phyloP scores from a whole-genome alignment of 1,284 basidiomycete species.

The Rhodotorula sp. region DNA sequence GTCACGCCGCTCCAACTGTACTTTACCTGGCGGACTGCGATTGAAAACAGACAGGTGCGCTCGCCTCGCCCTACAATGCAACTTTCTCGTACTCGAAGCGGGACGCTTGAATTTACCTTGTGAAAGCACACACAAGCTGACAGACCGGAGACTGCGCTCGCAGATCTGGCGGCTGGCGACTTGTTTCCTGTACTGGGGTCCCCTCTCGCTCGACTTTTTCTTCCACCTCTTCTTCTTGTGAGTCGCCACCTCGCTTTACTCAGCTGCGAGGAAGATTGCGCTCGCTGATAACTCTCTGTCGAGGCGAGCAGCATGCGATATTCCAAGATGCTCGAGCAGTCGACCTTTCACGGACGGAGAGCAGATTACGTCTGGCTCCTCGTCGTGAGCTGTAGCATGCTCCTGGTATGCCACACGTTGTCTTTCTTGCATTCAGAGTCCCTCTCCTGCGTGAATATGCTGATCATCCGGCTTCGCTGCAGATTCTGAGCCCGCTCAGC shows the following conservation, averaged over 20 bases:
- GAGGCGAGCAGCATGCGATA: conserved; percentile 97
- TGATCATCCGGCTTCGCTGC: conserved; percentile 3
- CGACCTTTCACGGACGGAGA: conserved; percentile 81
- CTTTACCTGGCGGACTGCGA: conserved; percentile 80
- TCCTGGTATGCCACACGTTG: conserved; percentile 69
- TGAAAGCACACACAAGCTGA: conserved; percentile 7
- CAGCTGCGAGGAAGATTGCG: too few species aligned
- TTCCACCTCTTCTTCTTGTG: conserved; percentile 99
- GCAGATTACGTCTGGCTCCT: conserved; percentile 95
- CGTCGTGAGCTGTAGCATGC: conserved; percentile 71
- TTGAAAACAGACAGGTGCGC: conserved; percentile 72
- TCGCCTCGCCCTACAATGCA: background rate
- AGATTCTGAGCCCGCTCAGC: conserved; percentile 78
- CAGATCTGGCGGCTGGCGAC: conserved; percentile 86
- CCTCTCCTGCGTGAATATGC: background rate
- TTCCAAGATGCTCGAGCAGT: conserved; percentile 91
- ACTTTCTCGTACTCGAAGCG: too few species aligned
- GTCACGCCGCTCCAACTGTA: conserved; percentile 86
- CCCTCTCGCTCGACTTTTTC: conserved; percentile 86
- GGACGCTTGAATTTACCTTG: too few species aligned
- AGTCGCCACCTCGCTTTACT: too few species aligned
- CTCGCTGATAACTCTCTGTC: too few species aligned
- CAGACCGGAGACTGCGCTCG: background rate
- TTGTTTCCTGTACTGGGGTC: conserved; percentile 94
- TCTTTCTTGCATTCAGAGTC: too few species aligned